These are phyloP conservation scores for Albugo laibachii DNA, from an alignment of 352 stramenopile genomes.

Conservation along the genomic window DNA sequence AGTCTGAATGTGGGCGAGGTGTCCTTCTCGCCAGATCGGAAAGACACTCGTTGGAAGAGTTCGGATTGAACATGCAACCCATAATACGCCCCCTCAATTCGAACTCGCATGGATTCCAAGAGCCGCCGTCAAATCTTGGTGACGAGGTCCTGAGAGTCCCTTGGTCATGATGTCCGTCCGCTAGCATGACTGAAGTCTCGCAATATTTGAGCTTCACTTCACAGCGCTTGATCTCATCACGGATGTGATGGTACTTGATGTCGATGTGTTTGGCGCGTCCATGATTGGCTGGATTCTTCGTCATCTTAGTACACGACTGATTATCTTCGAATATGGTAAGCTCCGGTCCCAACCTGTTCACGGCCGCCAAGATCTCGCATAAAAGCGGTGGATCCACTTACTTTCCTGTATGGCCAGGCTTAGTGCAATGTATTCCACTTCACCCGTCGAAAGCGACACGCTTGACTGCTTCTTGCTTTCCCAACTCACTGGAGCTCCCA, in stretches of 20 bases:
- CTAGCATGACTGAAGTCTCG: slow-evolving; percentile 7
- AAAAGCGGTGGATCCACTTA: neutral
- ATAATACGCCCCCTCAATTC: no score
- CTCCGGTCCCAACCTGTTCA: no score
- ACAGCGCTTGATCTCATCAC: slow-evolving; percentile 10
- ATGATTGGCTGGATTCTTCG: no score
- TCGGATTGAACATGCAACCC: no score
- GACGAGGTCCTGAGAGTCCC: slow-evolving; percentile 1
- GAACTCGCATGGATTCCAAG: no score
- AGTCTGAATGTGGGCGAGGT: no score
- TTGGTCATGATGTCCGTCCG: slow-evolving; percentile 9
- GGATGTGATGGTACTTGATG: slow-evolving; percentile 10
- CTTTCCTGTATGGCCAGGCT: neutral
- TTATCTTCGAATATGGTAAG: no score
- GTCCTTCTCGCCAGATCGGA: no score
- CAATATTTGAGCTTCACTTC: slow-evolving; percentile 16
- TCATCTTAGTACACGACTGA: no score
- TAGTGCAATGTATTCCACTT: slow-evolving; percentile 4
- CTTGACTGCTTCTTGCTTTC: slow-evolving; percentile 8
- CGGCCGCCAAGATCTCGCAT: no score
- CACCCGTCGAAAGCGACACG: slow-evolving; percentile 8
- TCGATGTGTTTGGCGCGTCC: slow-evolving; percentile 15
- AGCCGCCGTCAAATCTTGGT: no score
- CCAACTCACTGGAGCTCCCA: slow-evolving; percentile 6
- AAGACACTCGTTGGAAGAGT: no score